Base-by-base conservation (phyloP, 352 stramenopile species). In the Globisporangium spiculum region DNA sequence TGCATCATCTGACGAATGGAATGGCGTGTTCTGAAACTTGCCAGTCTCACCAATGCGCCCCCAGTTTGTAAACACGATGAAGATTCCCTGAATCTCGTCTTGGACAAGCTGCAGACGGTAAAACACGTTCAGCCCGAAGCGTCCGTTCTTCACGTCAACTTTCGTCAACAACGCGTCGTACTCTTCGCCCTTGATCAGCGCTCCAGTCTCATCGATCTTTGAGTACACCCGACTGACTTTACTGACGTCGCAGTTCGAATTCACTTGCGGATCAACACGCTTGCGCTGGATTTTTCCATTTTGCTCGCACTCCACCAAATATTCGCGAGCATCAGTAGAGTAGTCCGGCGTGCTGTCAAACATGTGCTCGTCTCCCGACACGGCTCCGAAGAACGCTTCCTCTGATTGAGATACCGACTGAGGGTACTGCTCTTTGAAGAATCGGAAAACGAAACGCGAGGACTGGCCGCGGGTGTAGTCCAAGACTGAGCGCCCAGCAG, bases 1-100 rank as follows among this genome's bases (percentile, higher is more conserved):
- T 0, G 83, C 86, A 20, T 91, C 81, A 2, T 74, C 68, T 20
- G 74, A 67, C 1, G 77, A 68, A 32, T 83, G 76, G 71, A 92
- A 92, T 9, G 84, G 84, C 2, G 84, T 92, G 69, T 92, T 90
- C 69, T 92, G 86, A 55, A 88, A 92, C 60, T 93, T 92, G 50
- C 86, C 86, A 1, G 67, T 76, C 63, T 92, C 86, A 9, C 86
- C 86, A 50, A 93, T 90, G 0, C 85, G 80, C 0, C 85, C 85
- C 85, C 85, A 93, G 67, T 96, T 96, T 16, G 84, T 90, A 64
- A 93, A 92, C 30, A 93, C 73, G 2, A 93, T 73, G 67, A 79
- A 92, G 20, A 92, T 79, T 12, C 76, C 77, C 65, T 92, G 86
- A 34, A 92, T 78, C 52, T 86, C 67, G 50, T 94, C 83, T 18